phyloP scores from a whole-genome alignment of 371 early-diverging fungal species.

The Apophysomyces sp. region DNA sequence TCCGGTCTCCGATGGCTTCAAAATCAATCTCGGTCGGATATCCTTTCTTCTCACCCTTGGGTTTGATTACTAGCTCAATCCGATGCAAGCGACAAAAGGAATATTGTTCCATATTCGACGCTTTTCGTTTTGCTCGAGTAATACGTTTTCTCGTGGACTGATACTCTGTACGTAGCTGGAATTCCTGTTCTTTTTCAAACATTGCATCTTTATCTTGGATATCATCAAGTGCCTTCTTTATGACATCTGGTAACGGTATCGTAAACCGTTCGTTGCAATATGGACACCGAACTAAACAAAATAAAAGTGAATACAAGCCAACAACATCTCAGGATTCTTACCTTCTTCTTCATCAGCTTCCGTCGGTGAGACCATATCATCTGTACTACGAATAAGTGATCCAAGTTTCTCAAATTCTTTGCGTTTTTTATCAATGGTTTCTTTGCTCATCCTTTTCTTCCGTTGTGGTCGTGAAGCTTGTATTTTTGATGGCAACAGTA shows the following conservation, averaged over 20 bases:
- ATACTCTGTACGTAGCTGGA: background rate
- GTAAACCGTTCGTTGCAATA: background rate
- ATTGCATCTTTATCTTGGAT: background rate
- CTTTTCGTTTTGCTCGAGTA: background rate
- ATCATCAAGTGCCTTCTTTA: background rate
- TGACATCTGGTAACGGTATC: background rate
- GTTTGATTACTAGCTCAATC: constrained; percentile 38
- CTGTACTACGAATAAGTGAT: background rate
- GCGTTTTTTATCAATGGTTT: background rate
- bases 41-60: constrained; percentile 28
- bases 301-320: background rate
- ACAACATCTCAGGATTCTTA: background rate
- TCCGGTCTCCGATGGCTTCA: constrained; percentile 20
- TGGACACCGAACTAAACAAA: background rate
- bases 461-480: background rate
- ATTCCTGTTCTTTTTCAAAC: background rate
- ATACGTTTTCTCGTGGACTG: background rate
- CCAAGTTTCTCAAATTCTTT: background rate
- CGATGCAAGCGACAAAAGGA: constrained; percentile 47
- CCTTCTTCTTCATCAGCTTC: background rate
- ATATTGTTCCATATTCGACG: constrained; percentile 16
- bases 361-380: background rate
- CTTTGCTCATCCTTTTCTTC: background rate
- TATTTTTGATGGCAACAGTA: background rate
- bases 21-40: constrained; percentile 45